Percentiles rank a stretch among this genome's conserved stretches.
Evolutionary conservation across 805 yeast genomes (phyloP).

Genomic region (Saccharomycopsis oosterbeekiorum): DNA sequence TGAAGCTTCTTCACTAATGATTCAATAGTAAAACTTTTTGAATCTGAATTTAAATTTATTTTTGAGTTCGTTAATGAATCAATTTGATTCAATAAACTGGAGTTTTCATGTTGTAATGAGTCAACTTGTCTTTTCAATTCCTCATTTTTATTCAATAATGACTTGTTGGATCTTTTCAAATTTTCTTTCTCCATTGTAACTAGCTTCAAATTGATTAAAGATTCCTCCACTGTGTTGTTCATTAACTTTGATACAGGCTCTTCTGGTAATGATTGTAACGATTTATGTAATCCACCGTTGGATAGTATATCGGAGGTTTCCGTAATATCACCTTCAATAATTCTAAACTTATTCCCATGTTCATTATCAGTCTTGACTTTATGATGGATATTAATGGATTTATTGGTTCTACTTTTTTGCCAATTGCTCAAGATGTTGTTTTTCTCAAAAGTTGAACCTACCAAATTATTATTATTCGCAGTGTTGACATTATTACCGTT

Average conservation of each 20-base stretch:
- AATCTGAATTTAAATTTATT: not conserved
- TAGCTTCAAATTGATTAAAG: conserved; percentile 2
- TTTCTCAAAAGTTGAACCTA: not conserved
- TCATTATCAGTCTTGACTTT: not conserved
- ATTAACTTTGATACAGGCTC: conserved; percentile 10
- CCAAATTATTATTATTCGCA: not conserved
- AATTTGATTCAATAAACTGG: not conserved
- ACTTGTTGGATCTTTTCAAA: not conserved
- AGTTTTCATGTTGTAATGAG: not conserved
- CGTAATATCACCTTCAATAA: conserved; percentile 6
- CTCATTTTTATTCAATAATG: conserved; percentile 1
- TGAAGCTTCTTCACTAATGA: conserved; percentile 8
- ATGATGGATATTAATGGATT: not conserved
- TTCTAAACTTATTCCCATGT: not conserved
- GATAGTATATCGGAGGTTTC: conserved; percentile 10
- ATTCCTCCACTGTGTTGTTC: conserved; percentile 1
- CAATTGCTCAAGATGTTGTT: not conserved
- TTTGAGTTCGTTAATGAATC: not conserved
- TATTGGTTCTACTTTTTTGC: not conserved
- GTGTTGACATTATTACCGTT: not conserved
- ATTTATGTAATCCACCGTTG: conserved; percentile 1
- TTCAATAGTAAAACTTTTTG: conserved; percentile 1
- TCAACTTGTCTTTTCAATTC: conserved; percentile 1
- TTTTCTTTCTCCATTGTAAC: not conserved
- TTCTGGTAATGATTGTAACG: conserved; percentile 9